phyloP scores from a whole-genome alignment of 495 filamentous ascomycete genomes.

The Oidiodendron maius region DNA sequence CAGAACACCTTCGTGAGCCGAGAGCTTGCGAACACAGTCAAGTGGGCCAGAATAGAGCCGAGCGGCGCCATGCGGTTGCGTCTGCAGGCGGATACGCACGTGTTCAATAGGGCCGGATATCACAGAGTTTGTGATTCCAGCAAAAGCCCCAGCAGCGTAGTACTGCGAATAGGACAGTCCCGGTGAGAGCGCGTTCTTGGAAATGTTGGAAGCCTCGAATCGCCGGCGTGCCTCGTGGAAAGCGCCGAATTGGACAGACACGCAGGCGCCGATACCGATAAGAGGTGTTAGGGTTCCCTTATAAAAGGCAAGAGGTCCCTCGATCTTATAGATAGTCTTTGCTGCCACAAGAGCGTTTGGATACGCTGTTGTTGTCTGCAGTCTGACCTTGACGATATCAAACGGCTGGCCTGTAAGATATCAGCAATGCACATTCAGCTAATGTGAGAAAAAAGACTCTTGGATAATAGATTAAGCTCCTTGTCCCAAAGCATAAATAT shows the following conservation, averaged over 20 bases:
- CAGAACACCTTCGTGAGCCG: slow-evolving; percentile 55
- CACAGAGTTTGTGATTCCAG: slow-evolving; percentile 82
- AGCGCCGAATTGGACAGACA: slow-evolving; percentile 94
- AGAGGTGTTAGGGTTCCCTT: slow-evolving; percentile 96
- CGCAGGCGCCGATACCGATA: slow-evolving; percentile 94
- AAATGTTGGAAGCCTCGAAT: slow-evolving; percentile 68
- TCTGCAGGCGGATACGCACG: slow-evolving; percentile 94
- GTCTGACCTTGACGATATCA: slow-evolving; percentile 96
- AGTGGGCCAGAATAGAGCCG: slow-evolving; percentile 78
- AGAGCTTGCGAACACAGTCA: slow-evolving; percentile 85
- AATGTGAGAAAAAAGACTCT: no score
- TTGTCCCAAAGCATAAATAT: no score
- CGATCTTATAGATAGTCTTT: slow-evolving; percentile 74
- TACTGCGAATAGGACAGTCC: slow-evolving; percentile 75
- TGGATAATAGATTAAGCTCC: no score
- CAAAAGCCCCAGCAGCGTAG: slow-evolving; percentile 85
- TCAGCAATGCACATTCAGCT: slow-evolving; percentile 8
- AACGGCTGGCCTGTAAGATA: slow-evolving; percentile 80
- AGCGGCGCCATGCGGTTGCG: slow-evolving; percentile 79
- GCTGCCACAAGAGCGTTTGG: slow-evolving; percentile 74
- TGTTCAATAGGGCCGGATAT: slow-evolving; percentile 95
- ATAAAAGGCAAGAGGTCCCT: slow-evolving; percentile 91
- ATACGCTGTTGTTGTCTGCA: slow-evolving; percentile 84
- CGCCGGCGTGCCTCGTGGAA: slow-evolving; percentile 88
- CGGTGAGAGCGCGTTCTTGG: slow-evolving; percentile 31